These are phyloP conservation scores for Tuctoria greenei DNA, from an alignment of 176 grass and related monocot species.

Conservation along the genomic window DNA sequence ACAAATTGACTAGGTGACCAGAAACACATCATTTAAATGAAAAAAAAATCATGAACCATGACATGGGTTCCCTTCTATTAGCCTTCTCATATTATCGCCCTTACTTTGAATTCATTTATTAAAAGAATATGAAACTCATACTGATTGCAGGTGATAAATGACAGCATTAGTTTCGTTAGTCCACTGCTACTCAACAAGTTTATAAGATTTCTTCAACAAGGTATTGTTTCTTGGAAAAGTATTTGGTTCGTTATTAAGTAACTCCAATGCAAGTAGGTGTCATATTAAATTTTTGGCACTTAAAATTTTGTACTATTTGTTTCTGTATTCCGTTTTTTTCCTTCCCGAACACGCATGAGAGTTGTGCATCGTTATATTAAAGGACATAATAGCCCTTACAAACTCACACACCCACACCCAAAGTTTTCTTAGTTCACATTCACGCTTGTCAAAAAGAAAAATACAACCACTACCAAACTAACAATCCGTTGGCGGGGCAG, in stretches of 20 bases:
- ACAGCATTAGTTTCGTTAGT: slow-evolving; percentile 73
- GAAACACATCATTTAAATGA: neutral
- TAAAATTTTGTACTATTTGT: neutral
- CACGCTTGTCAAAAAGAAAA: too few relatives aligned
- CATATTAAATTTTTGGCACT: neutral
- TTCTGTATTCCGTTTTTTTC: too few relatives aligned
- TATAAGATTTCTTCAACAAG: slow-evolving; percentile 83
- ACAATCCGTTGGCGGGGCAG: too few relatives aligned
- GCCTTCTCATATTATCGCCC: neutral
- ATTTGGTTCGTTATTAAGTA: neutral
- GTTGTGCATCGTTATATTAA: too few relatives aligned
- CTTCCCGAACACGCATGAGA: too few relatives aligned
- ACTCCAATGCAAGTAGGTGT: neutral
- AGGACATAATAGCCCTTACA: too few relatives aligned
- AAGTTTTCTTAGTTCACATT: too few relatives aligned
- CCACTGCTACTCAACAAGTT: slow-evolving; percentile 85
- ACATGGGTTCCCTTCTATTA: neutral
- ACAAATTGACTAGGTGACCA: slow-evolving; percentile 1
- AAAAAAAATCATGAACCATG: neutral
- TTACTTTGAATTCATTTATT: slow-evolving; percentile 15
- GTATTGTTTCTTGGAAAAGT: slow-evolving; percentile 32
- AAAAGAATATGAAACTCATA: neutral
- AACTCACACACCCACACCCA: too few relatives aligned
- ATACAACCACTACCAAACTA: too few relatives aligned
- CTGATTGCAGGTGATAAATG: slow-evolving; percentile 75